These are phyloP conservation scores for Fusarium heterosporum DNA, from an alignment of 2,329 filamentous ascomycete species.

Conservation along the genomic window DNA sequence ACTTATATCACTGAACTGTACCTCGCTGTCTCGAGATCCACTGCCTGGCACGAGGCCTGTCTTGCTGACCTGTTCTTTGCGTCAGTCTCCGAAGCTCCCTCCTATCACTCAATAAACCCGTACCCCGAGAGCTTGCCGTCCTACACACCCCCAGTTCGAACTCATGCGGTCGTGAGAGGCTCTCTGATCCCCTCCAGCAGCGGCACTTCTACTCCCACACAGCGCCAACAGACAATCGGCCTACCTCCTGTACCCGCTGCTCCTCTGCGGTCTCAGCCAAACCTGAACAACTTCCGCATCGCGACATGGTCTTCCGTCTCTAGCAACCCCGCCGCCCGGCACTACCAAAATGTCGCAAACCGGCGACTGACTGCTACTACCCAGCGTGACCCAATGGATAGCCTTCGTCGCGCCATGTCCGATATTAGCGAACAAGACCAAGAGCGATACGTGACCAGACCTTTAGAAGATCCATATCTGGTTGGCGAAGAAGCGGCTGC, in stretches of 20 bases:
- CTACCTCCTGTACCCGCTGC: conserved; percentile 63
- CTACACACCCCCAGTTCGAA: conserved; percentile 57
- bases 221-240: conserved; percentile 55
- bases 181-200: conserved; percentile 39
- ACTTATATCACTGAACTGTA: conserved; percentile 18
- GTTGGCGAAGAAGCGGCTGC: conserved; percentile 74
- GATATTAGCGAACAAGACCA: conserved; percentile 34
- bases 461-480: conserved; percentile 74
- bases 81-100: conserved; percentile 72
- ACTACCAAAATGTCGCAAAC: conserved; percentile 73
- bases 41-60: conserved; percentile 32
- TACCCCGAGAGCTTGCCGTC: conserved; percentile 62
- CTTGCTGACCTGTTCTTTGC: conserved; percentile 32
- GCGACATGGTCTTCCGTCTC: conserved; percentile 71
- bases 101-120: conserved; percentile 69
- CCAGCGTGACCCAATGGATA: conserved; percentile 51
- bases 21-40: conserved; percentile 10
- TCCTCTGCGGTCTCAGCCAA: conserved; percentile 54
- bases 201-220: conserved; percentile 45
- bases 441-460: conserved; percentile 53
- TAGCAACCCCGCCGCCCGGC: conserved; percentile 65
- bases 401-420: conserved; percentile 43
- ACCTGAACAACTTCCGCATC: conserved; percentile 66
- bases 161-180: conserved; percentile 28
- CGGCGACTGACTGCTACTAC: conserved; percentile 66